Evolutionary conservation across 139 green algal species (phyloP).

Genomic region (Chlorella sp.): DNA sequence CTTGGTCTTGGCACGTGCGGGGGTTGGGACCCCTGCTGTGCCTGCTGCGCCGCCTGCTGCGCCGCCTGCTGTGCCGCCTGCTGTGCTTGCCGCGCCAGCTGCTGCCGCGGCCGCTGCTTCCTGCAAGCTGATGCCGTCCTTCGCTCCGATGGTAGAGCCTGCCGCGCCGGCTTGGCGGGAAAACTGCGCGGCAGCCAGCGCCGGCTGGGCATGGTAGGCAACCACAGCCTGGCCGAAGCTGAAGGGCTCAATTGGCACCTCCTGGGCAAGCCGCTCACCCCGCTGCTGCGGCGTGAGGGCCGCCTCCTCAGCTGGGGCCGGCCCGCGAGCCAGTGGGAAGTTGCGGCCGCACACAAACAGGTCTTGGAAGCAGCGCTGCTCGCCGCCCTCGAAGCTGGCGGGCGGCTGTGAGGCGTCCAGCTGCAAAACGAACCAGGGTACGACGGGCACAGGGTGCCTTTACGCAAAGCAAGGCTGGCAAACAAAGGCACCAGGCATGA

Average conservation of each 20-base stretch:
- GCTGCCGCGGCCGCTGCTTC: not conserved
- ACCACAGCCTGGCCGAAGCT: constrained; percentile 9
- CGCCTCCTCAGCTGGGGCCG: constrained; percentile 7
- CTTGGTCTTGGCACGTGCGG: not conserved
- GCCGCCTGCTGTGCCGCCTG: not conserved
- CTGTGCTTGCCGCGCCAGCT: not conserved
- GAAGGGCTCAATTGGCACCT: constrained; percentile 4
- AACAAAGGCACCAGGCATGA: not conserved
- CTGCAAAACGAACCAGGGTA: not conserved
- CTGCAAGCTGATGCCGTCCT: constrained; percentile 25
- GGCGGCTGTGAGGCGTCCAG: not conserved
- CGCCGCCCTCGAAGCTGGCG: constrained; percentile 24
- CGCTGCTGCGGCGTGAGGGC: not conserved
- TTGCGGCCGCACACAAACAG: constrained; percentile 19
- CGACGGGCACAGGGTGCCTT: not conserved
- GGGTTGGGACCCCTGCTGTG: not conserved
- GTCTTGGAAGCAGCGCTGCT: constrained; percentile 23
- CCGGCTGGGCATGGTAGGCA: not conserved
- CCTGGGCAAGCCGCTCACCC: not conserved
- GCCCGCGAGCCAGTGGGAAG: not conserved
- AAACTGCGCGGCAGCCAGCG: not conserved
- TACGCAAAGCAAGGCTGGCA: not conserved
- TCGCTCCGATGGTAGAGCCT: no score
- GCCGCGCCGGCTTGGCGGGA: not conserved
- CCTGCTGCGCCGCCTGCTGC: not conserved